These are phyloP conservation scores for Elsinoe fawcettii DNA, from an alignment of 2,329 filamentous ascomycete species.

Conservation along the genomic window DNA sequence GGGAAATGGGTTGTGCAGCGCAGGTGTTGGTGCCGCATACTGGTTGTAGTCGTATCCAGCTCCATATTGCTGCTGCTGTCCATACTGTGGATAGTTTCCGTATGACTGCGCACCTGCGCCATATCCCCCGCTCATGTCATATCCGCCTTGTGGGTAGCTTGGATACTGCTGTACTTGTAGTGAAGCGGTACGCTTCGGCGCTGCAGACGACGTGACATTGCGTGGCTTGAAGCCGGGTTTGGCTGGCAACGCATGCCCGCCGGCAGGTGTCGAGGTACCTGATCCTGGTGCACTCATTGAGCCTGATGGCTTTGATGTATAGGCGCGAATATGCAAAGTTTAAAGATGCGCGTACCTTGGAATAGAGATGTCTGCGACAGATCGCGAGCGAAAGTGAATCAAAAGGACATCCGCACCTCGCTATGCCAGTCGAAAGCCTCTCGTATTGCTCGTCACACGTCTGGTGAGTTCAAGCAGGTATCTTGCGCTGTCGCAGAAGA, in stretches of 20 bases:
- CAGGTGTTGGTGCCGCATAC: conserved; percentile 43
- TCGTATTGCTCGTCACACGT: not conserved
- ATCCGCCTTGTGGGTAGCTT: not conserved
- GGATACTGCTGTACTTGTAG: conserved; percentile 4
- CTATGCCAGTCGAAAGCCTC: not conserved
- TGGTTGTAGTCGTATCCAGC: conserved; percentile 22
- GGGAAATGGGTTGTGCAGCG: conserved; percentile 76
- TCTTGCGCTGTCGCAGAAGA: not conserved
- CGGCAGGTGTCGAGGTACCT: conserved; percentile 17
- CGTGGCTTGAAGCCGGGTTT: conserved; percentile 48
- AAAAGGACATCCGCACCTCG: not conserved
- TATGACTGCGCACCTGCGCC: conserved; percentile 9
- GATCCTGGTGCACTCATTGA: conserved; percentile 20
- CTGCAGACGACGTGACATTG: conserved; percentile 41
- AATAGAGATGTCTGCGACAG: not conserved
- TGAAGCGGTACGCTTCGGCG: conserved; percentile 17
- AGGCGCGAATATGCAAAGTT: not conserved
- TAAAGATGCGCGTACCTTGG: not conserved
- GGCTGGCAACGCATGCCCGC: conserved; percentile 23
- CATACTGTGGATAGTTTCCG: conserved; percentile 28
- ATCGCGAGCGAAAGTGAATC: not conserved
- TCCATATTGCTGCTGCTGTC: conserved; percentile 39
- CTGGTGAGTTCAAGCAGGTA: not conserved
- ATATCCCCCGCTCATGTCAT: conserved; percentile 16
- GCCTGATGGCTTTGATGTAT: conserved; percentile 55